Conservation (phyloP, 495 filamentous ascomycete genomes). For the Penicillium salamii region DNA sequence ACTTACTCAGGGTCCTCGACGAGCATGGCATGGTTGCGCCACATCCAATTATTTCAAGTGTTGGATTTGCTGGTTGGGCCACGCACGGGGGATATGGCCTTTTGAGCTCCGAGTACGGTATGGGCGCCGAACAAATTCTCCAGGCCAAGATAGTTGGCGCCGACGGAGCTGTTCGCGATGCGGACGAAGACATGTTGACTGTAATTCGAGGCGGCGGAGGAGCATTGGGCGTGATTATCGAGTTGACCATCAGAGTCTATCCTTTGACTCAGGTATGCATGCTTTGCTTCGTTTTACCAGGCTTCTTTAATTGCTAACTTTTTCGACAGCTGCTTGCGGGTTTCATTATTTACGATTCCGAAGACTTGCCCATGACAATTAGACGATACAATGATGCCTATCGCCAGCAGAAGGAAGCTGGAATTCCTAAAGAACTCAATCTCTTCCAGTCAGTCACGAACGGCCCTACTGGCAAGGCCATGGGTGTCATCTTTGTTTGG, state of each 20-base stretch:
- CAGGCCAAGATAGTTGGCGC: slow-evolving; percentile 34
- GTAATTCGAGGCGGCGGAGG: slow-evolving; percentile 38
- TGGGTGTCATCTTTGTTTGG: slow-evolving; percentile 13
- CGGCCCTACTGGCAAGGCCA: neutral
- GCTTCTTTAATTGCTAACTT: neutral
- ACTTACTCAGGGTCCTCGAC: slow-evolving; percentile 7
- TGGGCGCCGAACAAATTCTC: slow-evolving; percentile 41
- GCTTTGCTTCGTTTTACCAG: neutral
- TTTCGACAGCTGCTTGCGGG: slow-evolving; percentile 10
- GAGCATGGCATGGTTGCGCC: slow-evolving; percentile 7
- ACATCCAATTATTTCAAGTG: slow-evolving; percentile 11
- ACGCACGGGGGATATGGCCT: slow-evolving; percentile 39
- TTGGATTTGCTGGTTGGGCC: slow-evolving; percentile 40
- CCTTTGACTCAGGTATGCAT: slow-evolving; percentile 12
- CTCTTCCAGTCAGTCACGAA: slow-evolving; percentile 10
- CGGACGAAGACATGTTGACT: slow-evolving; percentile 28
- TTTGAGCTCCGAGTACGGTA: slow-evolving; percentile 27
- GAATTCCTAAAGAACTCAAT: slow-evolving; percentile 8
- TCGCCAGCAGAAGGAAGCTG: slow-evolving; percentile 2
- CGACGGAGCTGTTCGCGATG: slow-evolving; percentile 29
- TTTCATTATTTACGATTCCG: slow-evolving; percentile 4
- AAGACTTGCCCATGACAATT: slow-evolving; percentile 4
- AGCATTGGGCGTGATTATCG: slow-evolving; percentile 36
- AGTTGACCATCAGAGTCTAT: slow-evolving; percentile 36
- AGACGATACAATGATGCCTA: slow-evolving; percentile 9